Percentiles rank a stretch among this genome's conserved stretches.
Conservation (phyloP, 306 rosid species). For the Trifolium dubium region DNA sequence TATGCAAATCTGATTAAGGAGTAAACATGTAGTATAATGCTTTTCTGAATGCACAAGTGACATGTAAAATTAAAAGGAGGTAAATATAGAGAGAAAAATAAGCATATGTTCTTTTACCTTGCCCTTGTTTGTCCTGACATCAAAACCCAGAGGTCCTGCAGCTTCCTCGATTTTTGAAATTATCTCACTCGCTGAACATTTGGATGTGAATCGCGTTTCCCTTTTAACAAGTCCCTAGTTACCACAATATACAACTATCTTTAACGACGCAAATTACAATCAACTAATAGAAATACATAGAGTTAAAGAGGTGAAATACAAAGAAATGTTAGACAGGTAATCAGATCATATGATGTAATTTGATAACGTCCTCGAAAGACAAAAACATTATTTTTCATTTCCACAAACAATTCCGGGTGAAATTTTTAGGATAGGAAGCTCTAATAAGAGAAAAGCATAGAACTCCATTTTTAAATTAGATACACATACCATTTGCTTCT, state of each 20-base stretch:
- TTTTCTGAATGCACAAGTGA: not conserved
- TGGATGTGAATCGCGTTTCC: slow-evolving; percentile 91
- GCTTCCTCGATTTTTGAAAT: slow-evolving; percentile 78
- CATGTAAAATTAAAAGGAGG: not conserved
- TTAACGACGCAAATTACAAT: slow-evolving; percentile 24
- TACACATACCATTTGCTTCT: slow-evolving; percentile 87
- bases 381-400: slow-evolving; percentile 3
- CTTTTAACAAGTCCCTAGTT: slow-evolving; percentile 80
- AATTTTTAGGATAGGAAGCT: slow-evolving; percentile 14
- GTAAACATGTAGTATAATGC: not conserved
- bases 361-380: slow-evolving; percentile 10
- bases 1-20: not conserved
- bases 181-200: slow-evolving; percentile 84
- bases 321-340: slow-evolving; percentile 9
- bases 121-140: slow-evolving; percentile 81
- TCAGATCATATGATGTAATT: slow-evolving; percentile 12
- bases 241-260: slow-evolving; percentile 29
- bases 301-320: slow-evolving; percentile 11
- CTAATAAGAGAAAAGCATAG: slow-evolving; percentile 8
- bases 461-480: slow-evolving; percentile 1
- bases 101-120: slow-evolving; percentile 59
- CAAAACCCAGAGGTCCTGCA: slow-evolving; percentile 89
- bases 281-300: slow-evolving; percentile 12
- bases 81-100: slow-evolving; percentile 11
- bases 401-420: slow-evolving; percentile 13